Evolutionary conservation across 2,329 filamentous ascomycete species (phyloP), one percentile per base, ranked within the genome.

Genomic region (Chaetomium sp.): DNA sequence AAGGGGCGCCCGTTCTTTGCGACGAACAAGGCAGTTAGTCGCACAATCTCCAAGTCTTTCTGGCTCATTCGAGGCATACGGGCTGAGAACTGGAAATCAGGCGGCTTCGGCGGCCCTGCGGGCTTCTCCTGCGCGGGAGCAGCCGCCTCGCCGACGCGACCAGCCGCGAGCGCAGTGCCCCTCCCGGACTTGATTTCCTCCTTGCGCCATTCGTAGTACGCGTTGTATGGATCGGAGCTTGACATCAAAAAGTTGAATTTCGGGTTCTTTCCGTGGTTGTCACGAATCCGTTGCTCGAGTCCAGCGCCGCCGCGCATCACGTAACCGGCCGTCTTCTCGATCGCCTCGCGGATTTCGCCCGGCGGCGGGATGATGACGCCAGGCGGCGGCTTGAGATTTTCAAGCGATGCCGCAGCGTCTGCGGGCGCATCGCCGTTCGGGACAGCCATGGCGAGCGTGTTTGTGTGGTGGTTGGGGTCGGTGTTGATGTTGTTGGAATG

Each of bases 1-100:
- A 95, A 99, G 67, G 90, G 88, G 67, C 93, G 89, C 16, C 95
- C 95, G 73, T 96, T 94, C 78, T 94, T 93, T 60, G 95, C 95
- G 57, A 94, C 92, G 77, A 95, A 97, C 29, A 96, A 82, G 23
- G 95, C 95, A 42, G 94, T 97, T 74, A 97, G 79, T 63, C 85
- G 83, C 63, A 90, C 82, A 57, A 89, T 82, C 71, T 89, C 87
- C 68, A 98, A 80, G 82, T 99, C 95, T 77, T 96, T 91, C 69
- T 96, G 92, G 78, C 90, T 97, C 79, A 99, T 97, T 71, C 93
- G 94, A 64, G 95, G 95, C 92, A 98, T 97, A 75, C 93, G 90
- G 71, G 95, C 93, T 63, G 92, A 97, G 80, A 97, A 99, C 71
- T 91, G 87, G 74, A 96, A 98, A 72, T 93, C 90, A 64, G 90